These are phyloP conservation scores for Hortiboletus campestris DNA, from an alignment of 768 basidiomycete species.

Conservation along the genomic window DNA sequence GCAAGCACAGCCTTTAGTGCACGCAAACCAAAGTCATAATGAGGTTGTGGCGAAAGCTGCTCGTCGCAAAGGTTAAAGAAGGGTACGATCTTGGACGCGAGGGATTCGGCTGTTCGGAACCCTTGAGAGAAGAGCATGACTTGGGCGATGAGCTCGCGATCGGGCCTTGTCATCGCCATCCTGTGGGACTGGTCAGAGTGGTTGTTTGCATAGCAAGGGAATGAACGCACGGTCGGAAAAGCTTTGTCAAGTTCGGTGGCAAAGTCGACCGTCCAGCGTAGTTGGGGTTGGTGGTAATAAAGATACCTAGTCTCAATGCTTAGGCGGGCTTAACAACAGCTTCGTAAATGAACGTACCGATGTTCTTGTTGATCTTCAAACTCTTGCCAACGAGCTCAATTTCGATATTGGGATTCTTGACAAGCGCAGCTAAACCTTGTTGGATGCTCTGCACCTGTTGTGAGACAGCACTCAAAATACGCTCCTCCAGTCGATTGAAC, in stretches of 20 bases:
- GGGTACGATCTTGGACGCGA: conserved; percentile 98
- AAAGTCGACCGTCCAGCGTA: conserved; percentile 95
- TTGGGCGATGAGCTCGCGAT: conserved; percentile 97
- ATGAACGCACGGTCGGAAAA: conserved; percentile 81
- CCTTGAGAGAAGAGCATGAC: conserved; percentile 99
- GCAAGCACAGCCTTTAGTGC: conserved; percentile 95
- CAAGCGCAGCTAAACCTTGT: conserved; percentile 83
- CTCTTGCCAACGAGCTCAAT: conserved; percentile 96
- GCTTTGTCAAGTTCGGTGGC: conserved; percentile 85
- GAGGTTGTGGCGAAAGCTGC: conserved; percentile 93
- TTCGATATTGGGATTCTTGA: conserved; percentile 81
- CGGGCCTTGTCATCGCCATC: conserved; percentile 99
- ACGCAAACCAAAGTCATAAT: conserved; percentile 98
- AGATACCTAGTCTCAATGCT: conserved; percentile 62
- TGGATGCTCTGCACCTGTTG: conserved; percentile 99
- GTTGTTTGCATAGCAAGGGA: not conserved
- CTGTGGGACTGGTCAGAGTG: conserved; percentile 39
- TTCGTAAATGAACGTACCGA: conserved; percentile 49
- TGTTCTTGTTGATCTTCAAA: conserved; percentile 90
- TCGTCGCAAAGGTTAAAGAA: conserved; percentile 99
- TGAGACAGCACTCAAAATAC: conserved; percentile 96
- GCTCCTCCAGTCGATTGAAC: conserved; percentile 97
- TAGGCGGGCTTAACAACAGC: not conserved
- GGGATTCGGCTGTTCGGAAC: conserved; percentile 93
- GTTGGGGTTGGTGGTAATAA: conserved; percentile 98